Percentiles rank a stretch among this genome's conserved stretches.
Conservation (phyloP, 352 stramenopile species). For the Phytophthora ramorum region DNA sequence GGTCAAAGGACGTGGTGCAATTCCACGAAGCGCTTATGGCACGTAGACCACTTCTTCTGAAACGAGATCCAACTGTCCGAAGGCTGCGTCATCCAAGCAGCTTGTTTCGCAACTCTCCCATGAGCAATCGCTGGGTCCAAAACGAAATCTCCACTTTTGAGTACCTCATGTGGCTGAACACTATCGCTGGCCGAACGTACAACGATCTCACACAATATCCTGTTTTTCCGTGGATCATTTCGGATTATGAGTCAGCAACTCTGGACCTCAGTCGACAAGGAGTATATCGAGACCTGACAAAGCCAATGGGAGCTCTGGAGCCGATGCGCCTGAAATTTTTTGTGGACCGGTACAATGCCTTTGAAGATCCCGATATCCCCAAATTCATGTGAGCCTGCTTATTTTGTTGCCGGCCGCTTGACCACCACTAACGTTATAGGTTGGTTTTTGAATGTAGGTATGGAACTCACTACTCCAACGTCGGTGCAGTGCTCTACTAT, state of each 20-base stretch:
- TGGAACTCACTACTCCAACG: conserved; percentile 90
- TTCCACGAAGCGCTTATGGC: conserved; percentile 79
- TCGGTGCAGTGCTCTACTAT: conserved; percentile 98
- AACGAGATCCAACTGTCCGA: conserved; percentile 74
- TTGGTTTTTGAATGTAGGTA: conserved; percentile 62
- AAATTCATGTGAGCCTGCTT: conserved; percentile 81
- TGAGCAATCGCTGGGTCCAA: conserved; percentile 77
- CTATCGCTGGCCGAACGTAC: conserved; percentile 87
- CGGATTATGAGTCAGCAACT: conserved; percentile 83
- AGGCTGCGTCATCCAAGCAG: conserved; percentile 81
- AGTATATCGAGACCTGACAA: conserved; percentile 96
- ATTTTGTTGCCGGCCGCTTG: background rate
- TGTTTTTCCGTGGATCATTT: conserved; percentile 93
- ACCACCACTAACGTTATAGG: conserved; percentile 8
- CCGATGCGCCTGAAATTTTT: conserved; percentile 92
- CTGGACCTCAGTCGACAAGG: conserved; percentile 72
- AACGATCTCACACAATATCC: conserved; percentile 97
- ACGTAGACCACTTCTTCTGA: conserved; percentile 63
- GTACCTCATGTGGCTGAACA: conserved; percentile 94
- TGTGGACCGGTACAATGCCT: conserved; percentile 93
- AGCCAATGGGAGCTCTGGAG: conserved; percentile 98
- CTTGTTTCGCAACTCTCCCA: conserved; percentile 80
- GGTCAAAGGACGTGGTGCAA: conserved; percentile 50
- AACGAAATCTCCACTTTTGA: conserved; percentile 97
- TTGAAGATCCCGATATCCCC: conserved; percentile 88